Evolutionary conservation across 768 basidiomycete species (phyloP), one percentile per base, ranked within the genome.

Genomic region (Lactarius indigo): DNA sequence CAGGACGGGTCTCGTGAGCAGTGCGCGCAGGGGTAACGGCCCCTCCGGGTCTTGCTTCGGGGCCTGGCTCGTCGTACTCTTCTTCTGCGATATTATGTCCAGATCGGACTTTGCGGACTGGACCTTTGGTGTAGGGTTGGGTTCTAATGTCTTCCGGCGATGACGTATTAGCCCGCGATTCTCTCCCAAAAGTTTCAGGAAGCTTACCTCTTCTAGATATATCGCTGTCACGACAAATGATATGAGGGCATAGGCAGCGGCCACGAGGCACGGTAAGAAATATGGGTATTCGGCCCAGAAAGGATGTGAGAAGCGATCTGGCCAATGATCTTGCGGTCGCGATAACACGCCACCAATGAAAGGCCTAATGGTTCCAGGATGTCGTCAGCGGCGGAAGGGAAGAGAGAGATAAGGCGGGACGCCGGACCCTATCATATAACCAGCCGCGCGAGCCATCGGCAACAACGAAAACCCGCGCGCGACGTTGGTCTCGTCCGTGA

Each of bases 401-500:
- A 33, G 47, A 18, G 28, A 42, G 26, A 35, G 5, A 35, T 23
- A 1, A 30, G 5, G 13, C 5, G 7, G 30, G 26, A 33, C 18
- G 50, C 26, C 67, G 15, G 28, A 68, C 68, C 68, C 64, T 44
- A 61, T 50, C 12, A 44, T 67, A 26, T 59, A 65, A 23, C 56
- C 68, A 23, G 52, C 28, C 10, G 64, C 64, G 55, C 64, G 61
- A 6, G 74, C 70, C 0, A 79, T 69, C 3, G 80, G 79, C 28
- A 81, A 65, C 35, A 76, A 64, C 6, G 77, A 72, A 39, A 79
- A 77, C 0, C 75, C 82, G 33, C 76, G 75, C 10, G 82, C 81
- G 60, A 82, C 80, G 71, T 89, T 89, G 1, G 84, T 82, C 0
- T 81, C 75, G 72, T 89, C 87, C 0, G 87, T 87, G 39, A 89